These are phyloP conservation scores for Diaporthe humulicola DNA, from an alignment of 2,329 filamentous ascomycete genomes.

Conservation along the genomic window DNA sequence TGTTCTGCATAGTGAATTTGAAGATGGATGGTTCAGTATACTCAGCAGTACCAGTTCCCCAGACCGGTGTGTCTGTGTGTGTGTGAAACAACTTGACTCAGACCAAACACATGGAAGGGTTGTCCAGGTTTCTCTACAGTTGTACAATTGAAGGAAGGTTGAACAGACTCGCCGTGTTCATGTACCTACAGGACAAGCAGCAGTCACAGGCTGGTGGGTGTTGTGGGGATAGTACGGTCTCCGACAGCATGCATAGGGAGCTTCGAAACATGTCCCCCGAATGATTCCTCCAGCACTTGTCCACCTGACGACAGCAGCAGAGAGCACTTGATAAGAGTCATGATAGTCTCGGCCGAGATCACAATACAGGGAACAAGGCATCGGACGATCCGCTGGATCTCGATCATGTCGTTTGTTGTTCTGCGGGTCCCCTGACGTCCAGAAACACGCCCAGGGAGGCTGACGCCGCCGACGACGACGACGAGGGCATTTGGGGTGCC, in stretches of 20 bases:
- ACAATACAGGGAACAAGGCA: conserved; percentile 14
- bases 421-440: conserved; percentile 11
- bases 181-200: not conserved
- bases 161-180: not conserved
- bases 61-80: not conserved
- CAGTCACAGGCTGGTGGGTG: not conserved
- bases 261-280: not conserved
- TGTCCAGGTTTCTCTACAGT: not conserved
- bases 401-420: conserved; percentile 17
- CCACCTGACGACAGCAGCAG: not conserved
- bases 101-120: not conserved
- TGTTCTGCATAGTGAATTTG: not conserved
- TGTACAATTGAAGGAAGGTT: no score
- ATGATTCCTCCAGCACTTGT: not conserved
- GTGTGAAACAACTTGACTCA: conserved; percentile 18
- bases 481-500: not conserved
- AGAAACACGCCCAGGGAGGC: conserved; percentile 8
- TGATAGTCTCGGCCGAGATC: conserved; percentile 33
- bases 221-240: not conserved
- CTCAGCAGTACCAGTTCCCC: not conserved
- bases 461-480: not conserved
- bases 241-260: not conserved
- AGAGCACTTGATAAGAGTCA: conserved; percentile 22
- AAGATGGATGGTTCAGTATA: not conserved
- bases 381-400: conserved; percentile 35